Base-by-base conservation (phyloP, 768 basidiomycete species). In the Russula lepida region DNA sequence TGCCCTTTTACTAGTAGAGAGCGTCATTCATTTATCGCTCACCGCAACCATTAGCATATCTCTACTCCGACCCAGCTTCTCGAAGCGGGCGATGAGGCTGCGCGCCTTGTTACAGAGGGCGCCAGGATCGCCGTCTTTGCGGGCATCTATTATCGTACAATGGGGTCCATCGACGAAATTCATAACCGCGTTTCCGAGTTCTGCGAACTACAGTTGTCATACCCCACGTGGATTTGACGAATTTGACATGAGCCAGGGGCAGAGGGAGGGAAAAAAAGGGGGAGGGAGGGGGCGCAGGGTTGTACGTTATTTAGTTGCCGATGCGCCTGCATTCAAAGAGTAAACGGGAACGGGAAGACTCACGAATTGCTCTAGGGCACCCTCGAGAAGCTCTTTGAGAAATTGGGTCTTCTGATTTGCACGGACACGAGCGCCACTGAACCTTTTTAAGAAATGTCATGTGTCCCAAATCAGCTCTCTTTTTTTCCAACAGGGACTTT, bases 21-120 rank as follows among this genome's bases (percentile, higher is more conserved):
- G 33, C 33, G 50, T 35, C 25, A 47, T 7, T 13, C 32, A 11
- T 25, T 21, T 17, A 17, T 25, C 21, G 71, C 79, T 65, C 65
- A 85, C 84, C 60, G 78, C 79, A 51, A 85, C 69, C 37, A 84
- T 66, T 56, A 86, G 70, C 35, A 75, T 72, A 62, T 74, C 70
- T 49, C 71, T 71, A 12, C 66, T 61, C 28, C 80, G 69, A 5
- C 76, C 77, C 0, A 75, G 74, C 56, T 70, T 67, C 58, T 73
- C 72, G 46, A 83, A 81, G 49, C 75, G 69, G 39, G 64, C 64
- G 32, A 78, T 68, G 60, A 84, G 65, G 9, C 74, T 71, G 15
- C 68, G 67, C 8, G 81, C 82, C 63, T 75, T 74, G 23, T 69
- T 57, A 5, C 79, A 72, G 70, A 86, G 78, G 28, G 66, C 71